Evolutionary conservation across 768 basidiomycete genomes (phyloP).

Genomic region (Suillus clintonianus): DNA sequence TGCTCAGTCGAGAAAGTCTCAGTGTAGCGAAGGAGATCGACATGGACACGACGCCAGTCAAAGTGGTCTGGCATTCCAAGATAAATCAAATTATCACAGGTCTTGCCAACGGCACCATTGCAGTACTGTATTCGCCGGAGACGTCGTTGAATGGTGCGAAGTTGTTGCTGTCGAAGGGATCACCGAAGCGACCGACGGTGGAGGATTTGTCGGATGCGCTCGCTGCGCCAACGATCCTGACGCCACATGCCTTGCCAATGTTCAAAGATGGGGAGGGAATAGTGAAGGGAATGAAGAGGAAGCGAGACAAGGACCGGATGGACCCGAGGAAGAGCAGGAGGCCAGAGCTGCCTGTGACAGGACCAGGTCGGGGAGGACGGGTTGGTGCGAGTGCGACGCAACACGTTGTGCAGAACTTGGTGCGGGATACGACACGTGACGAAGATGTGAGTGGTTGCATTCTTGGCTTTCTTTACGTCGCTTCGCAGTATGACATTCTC

Average conservation of each 20-base stretch:
- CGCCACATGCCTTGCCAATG: constrained; percentile 91
- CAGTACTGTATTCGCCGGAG: constrained; percentile 89
- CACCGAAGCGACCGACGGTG: constrained; percentile 75
- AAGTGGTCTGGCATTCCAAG: constrained; percentile 92
- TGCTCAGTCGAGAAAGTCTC: constrained; percentile 71
- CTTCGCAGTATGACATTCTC: background rate
- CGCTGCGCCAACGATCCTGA: constrained; percentile 84
- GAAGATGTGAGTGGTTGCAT: constrained; percentile 79
- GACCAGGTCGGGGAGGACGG: constrained; percentile 90
- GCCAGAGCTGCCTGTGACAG: constrained; percentile 90
- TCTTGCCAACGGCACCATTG: constrained; percentile 83
- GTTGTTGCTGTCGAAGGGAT: constrained; percentile 84
- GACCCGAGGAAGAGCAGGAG: constrained; percentile 91
- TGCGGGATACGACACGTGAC: constrained; percentile 86
- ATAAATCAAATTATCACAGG: constrained; percentile 96
- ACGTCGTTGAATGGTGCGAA: constrained; percentile 93
- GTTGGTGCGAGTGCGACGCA: constrained; percentile 97
- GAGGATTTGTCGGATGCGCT: constrained; percentile 90
- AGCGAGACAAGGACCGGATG: constrained; percentile 83
- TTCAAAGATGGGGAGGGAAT: constrained; percentile 78
- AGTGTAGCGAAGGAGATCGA: constrained; percentile 67
- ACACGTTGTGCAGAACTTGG: constrained; percentile 93
- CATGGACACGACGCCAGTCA: constrained; percentile 81
- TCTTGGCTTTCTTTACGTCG: constrained; percentile 10
- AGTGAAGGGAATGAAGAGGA: constrained; percentile 79